Conservation (phyloP, 1,139 yeast genomes). For the Suzukiozyma palmioleophila region DNA sequence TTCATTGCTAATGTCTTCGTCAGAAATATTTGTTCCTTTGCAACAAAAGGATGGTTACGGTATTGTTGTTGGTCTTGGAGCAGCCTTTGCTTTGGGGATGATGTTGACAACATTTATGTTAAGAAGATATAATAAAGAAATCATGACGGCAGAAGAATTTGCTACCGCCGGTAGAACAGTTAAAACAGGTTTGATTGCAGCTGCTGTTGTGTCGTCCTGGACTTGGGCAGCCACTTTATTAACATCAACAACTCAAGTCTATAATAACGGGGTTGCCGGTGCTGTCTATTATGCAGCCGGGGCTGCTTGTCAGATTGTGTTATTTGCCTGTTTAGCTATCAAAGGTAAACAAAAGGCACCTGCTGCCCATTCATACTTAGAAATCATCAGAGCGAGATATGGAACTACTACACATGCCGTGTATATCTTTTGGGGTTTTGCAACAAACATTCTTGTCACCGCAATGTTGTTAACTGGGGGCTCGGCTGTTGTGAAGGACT, state of each 20-base stretch:
- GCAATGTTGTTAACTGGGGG: slow-evolving; percentile 88
- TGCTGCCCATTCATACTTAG: slow-evolving; percentile 54
- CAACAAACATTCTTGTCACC: slow-evolving; percentile 83
- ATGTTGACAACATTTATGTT: slow-evolving; percentile 64
- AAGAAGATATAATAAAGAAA: slow-evolving; percentile 72
- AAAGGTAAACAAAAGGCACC: slow-evolving; percentile 57
- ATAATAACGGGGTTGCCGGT: slow-evolving; percentile 67
- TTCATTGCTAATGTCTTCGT: not conserved
- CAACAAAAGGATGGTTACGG: slow-evolving; percentile 91
- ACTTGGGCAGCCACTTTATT: slow-evolving; percentile 89
- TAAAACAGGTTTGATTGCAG: slow-evolving; percentile 73
- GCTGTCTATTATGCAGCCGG: slow-evolving; percentile 51
- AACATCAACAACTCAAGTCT: slow-evolving; percentile 74
- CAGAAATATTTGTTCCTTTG: slow-evolving; percentile 15
- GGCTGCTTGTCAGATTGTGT: slow-evolving; percentile 49
- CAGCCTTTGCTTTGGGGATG: slow-evolving; percentile 78
- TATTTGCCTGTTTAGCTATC: slow-evolving; percentile 50
- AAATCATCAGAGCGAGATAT: slow-evolving; percentile 48
- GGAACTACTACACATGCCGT: slow-evolving; percentile 61
- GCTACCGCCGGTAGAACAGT: slow-evolving; percentile 86
- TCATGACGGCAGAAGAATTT: slow-evolving; percentile 85
- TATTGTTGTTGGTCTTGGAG: slow-evolving; percentile 82
- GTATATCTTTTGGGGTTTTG: slow-evolving; percentile 72
- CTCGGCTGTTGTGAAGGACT: slow-evolving; percentile 67
- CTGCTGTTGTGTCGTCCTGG: slow-evolving; percentile 91